These are phyloP conservation scores for Isabelozyma rhagii DNA, from an alignment of 805 yeast genomes.

Conservation along the genomic window DNA sequence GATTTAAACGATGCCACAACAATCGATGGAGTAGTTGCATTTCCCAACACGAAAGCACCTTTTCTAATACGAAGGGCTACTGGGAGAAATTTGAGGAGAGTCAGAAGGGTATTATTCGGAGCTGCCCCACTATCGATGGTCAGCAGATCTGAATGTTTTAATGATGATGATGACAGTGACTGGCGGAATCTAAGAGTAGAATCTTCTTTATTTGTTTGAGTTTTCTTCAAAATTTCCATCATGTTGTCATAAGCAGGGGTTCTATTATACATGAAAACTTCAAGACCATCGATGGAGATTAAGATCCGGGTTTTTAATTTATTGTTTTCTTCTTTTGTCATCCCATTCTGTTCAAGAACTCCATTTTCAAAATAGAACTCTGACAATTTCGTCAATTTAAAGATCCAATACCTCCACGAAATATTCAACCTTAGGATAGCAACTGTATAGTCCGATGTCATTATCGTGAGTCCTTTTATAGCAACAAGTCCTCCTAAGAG, in stretches of 20 bases:
- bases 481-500: constrained; percentile 79
- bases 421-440: constrained; percentile 68
- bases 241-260: constrained; percentile 72
- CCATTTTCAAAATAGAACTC: constrained; percentile 23
- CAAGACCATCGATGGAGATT: constrained; percentile 71
- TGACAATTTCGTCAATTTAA: constrained; percentile 43
- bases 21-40: constrained; percentile 70
- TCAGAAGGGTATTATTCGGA: constrained; percentile 5
- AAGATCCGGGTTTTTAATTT: constrained; percentile 55
- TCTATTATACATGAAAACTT: constrained; percentile 79
- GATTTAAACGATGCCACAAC: constrained; percentile 57
- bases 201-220: constrained; percentile 9
- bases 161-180: neutral
- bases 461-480: constrained; percentile 69
- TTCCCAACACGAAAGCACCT: constrained; percentile 79
- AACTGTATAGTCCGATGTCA: constrained; percentile 71
- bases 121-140: neutral
- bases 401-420: constrained; percentile 89
- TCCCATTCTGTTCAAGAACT: constrained; percentile 5
- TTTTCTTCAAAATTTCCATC: constrained; percentile 33
- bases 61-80: constrained; percentile 55
- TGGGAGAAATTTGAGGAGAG: constrained; percentile 50
- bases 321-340: constrained; percentile 32
- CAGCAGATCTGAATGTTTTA: neutral
- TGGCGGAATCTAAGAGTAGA: neutral